Base-by-base conservation (phyloP, 805 yeast species). In the Schwanniomyces vanrijiae region DNA sequence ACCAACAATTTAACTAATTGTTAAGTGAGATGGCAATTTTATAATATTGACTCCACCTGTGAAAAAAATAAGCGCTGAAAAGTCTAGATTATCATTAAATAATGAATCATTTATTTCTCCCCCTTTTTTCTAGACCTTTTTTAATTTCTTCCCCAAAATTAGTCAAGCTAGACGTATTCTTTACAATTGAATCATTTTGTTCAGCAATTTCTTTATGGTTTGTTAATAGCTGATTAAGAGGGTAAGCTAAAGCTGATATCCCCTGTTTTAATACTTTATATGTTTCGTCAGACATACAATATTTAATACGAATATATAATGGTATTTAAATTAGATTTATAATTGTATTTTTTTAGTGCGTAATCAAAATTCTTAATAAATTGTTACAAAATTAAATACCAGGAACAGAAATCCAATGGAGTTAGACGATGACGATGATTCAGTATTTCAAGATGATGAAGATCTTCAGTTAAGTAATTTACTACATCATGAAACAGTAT, bases 141-240 rank as follows among this genome's bases (percentile, higher is more conserved):
- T 31, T 31, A 18, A 45, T 29, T 10, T 25, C 44, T 20, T 37
- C 28, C 6, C 31, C 24, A 18, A 46, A 46, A 11, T 20, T 31
- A n/a, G 22, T 20, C 40, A 67, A 39, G 4, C 57, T 47, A n/a
- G 56, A 50, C 21, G 64, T 42, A 49, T 62, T 60, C 43, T 67
- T 65, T 45, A 64, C 51, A 4, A 60, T 54, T 19, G 47, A 46
- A 22, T 62, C 45, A 40, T 65, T 62, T 46, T 65, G 73, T 10
- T 60, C 49, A 44, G 60, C 49, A 24, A 71, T 55, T 40, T 58
- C 59, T 33, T 66, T 64, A 47, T 71, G 76, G 5, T 53, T 51
- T 13, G 47, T 47, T 31, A 68, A 49, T 4, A 71, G 48, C 3
- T 50, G 54, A 7, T 49, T 47, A 42, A 68, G 44, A 1, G 75